These are phyloP conservation scores for Lachnum nothofagi DNA, from an alignment of 2,329 filamentous ascomycete species.

Conservation along the genomic window DNA sequence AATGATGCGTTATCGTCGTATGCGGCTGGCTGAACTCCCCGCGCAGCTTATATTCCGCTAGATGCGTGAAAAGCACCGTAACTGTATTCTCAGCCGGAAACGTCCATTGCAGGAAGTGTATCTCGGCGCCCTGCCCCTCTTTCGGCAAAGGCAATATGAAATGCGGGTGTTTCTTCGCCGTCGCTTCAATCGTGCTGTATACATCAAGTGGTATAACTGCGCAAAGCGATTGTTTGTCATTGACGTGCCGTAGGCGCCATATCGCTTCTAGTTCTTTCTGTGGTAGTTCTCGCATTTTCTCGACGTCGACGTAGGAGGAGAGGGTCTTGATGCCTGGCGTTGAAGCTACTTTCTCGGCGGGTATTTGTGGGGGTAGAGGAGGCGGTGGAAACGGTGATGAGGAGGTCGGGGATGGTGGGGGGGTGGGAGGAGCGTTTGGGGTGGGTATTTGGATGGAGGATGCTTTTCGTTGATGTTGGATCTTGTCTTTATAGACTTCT, in stretches of 20 bases:
- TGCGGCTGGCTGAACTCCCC: slow-evolving; percentile 88
- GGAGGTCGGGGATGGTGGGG: slow-evolving; percentile 33
- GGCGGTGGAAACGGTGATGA: slow-evolving; percentile 32
- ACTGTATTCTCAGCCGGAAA: slow-evolving; percentile 68
- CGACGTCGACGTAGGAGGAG: slow-evolving; percentile 68
- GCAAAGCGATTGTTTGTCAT: slow-evolving; percentile 70
- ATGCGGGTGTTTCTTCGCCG: slow-evolving; percentile 71
- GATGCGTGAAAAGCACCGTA: slow-evolving; percentile 85
- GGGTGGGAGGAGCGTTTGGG: slow-evolving; percentile 29
- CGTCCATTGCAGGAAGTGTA: slow-evolving; percentile 95
- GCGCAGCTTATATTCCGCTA: slow-evolving; percentile 86
- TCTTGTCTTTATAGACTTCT: slow-evolving; percentile 79
- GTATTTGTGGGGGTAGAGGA: slow-evolving; percentile 29
- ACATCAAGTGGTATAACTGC: slow-evolving; percentile 70
- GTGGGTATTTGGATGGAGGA: slow-evolving; percentile 50
- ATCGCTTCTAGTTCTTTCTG: slow-evolving; percentile 77
- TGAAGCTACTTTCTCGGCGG: slow-evolving; percentile 30
- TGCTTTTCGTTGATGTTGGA: slow-evolving; percentile 63
- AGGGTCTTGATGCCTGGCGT: slow-evolving; percentile 49
- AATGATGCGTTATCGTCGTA: slow-evolving; percentile 87
- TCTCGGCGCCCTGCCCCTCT: slow-evolving; percentile 67
- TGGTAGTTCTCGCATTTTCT: slow-evolving; percentile 69
- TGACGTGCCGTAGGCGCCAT: slow-evolving; percentile 83
- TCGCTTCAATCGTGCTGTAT: slow-evolving; percentile 66
- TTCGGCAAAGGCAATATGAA: slow-evolving; percentile 87